Conservation (phyloP, 2,329 filamentous ascomycete genomes). For the Ophiocordyceps camponoti-rufipedis region DNA sequence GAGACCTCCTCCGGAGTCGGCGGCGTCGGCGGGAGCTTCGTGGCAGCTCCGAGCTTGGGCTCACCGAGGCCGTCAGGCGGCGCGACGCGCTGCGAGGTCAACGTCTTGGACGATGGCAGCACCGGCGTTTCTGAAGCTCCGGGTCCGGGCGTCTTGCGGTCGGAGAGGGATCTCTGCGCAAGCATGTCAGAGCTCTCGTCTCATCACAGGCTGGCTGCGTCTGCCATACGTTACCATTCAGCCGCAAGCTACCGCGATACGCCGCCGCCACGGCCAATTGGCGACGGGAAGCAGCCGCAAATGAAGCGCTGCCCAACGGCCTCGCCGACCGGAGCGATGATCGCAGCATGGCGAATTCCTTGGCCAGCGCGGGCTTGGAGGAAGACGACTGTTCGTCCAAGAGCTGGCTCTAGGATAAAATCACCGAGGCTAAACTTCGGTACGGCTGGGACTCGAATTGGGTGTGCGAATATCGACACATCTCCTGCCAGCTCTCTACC, state of each 20-base stretch:
- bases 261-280: slow-evolving; percentile 34
- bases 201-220: background rate
- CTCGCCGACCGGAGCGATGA: slow-evolving; percentile 47
- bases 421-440: slow-evolving; percentile 26
- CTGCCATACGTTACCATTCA: slow-evolving; percentile 12
- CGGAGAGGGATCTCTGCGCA: slow-evolving; percentile 36
- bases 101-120: slow-evolving; percentile 34
- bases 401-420: slow-evolving; percentile 17
- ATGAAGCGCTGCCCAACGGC: slow-evolving; percentile 36
- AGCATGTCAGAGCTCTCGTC: background rate
- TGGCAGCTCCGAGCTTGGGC: slow-evolving; percentile 18
- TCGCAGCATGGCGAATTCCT: slow-evolving; percentile 46
- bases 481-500: no score
- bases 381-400: slow-evolving; percentile 1
- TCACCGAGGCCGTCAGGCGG: slow-evolving; percentile 18
- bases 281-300: slow-evolving; percentile 31
- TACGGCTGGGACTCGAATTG: no score
- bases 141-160: slow-evolving; percentile 31
- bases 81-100: slow-evolving; percentile 26
- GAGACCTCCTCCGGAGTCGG: slow-evolving; percentile 7
- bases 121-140: slow-evolving; percentile 29
- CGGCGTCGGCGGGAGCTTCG: slow-evolving; percentile 11
- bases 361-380: slow-evolving; percentile 18
- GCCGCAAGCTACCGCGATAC: slow-evolving; percentile 12
- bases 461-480: no score